Conservation (phyloP, 345 rosid species). For the Noccaea caerulescens region DNA sequence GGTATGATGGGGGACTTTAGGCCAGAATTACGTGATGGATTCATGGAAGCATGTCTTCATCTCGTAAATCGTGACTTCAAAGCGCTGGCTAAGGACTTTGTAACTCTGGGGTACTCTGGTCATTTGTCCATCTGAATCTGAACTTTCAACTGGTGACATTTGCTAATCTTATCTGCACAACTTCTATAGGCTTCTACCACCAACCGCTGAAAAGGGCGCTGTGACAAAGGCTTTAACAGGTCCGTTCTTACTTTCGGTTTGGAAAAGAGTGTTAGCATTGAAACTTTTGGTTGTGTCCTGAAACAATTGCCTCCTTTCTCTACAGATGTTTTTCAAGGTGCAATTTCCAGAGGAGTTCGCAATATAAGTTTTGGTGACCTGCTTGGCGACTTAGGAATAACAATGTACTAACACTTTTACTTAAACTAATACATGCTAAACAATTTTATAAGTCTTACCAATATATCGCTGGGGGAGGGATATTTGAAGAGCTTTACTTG, state of each 20-base stretch:
- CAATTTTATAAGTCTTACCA: not conserved
- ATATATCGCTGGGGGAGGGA: conserved; percentile 3
- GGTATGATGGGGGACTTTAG: conserved; percentile 99
- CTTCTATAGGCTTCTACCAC: conserved; percentile 79
- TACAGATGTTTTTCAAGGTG: conserved; percentile 79
- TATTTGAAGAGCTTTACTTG: conserved; percentile 2
- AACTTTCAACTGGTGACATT: conserved; percentile 32
- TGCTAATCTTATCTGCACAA: conserved; percentile 36
- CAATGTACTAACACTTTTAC: conserved; percentile 61
- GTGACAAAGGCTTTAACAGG: conserved; percentile 91
- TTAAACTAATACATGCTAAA: conserved; percentile 1
- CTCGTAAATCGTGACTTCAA: conserved; percentile 94
- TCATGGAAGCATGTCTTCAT: conserved; percentile 96
- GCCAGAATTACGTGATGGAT: conserved; percentile 87
- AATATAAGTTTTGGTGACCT: conserved; percentile 95
- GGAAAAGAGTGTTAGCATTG: conserved; percentile 10
- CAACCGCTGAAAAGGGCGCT: conserved; percentile 78
- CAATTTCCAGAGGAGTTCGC: conserved; percentile 81
- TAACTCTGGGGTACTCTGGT: conserved; percentile 80
- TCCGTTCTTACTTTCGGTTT: conserved; percentile 36
- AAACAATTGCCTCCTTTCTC: conserved; percentile 30
- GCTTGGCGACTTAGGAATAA: conserved; percentile 79
- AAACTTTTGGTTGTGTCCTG: conserved; percentile 21
- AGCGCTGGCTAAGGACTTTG: conserved; percentile 85
- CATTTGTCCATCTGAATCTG: conserved; percentile 37